Percentiles rank a stretch among this genome's conserved stretches.
Evolutionary conservation across 768 basidiomycete genomes (phyloP).

Genomic region (Russula virescens): DNA sequence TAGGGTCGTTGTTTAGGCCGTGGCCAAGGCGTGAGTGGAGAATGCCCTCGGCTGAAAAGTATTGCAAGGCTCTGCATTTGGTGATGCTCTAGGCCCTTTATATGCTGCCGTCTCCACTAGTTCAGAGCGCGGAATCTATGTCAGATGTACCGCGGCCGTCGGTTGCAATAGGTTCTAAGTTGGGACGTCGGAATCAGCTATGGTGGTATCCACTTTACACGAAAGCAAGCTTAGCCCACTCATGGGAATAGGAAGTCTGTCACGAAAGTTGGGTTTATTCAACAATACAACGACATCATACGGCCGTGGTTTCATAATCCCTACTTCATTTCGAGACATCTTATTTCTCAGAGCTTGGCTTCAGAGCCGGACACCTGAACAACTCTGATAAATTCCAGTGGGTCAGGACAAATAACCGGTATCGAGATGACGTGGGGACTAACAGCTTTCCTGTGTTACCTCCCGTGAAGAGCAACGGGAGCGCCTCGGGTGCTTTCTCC

Average conservation of each 20-base stretch:
- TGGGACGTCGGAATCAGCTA: not conserved
- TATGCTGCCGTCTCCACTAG: not conserved
- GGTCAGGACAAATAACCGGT: constrained; percentile 1
- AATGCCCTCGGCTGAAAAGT: too few relatives aligned
- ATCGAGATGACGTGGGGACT: constrained; percentile 17
- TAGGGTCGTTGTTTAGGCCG: not conserved
- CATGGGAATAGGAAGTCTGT: not conserved
- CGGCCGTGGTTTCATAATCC: not conserved
- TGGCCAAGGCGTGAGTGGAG: not conserved
- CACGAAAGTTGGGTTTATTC: not conserved
- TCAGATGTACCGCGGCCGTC: not conserved
- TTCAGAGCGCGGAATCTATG: not conserved
- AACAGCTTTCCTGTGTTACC: constrained; percentile 75
- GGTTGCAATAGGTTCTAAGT: not conserved
- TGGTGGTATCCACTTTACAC: not conserved
- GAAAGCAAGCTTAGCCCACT: not conserved
- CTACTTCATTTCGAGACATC: not conserved
- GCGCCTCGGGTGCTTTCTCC: constrained; percentile 63
- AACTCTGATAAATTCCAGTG: constrained; percentile 36
- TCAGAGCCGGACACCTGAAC: constrained; percentile 46
- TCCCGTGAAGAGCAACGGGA: constrained; percentile 68
- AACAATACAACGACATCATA: not conserved
- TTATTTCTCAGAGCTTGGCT: constrained; percentile 5
- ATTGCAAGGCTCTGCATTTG: not conserved
- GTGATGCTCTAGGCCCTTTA: not conserved